Evolutionary conservation across 208 protist species (phyloP), one percentile per base, ranked within the genome.

Genomic region (Acanthamoeba quina): DNA sequence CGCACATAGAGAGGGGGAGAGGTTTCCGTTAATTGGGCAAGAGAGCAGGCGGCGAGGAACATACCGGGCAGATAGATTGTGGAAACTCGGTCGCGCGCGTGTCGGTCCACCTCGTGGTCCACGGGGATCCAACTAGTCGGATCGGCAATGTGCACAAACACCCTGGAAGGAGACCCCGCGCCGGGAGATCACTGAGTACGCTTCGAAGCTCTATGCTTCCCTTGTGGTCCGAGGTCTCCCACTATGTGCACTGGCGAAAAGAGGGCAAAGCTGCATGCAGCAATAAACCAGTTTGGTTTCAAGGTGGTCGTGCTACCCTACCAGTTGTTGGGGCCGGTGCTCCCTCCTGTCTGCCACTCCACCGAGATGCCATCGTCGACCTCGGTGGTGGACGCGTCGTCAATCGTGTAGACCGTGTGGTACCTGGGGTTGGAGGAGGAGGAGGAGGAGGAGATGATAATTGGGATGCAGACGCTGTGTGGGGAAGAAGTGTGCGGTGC

Each of bases 321-420:
- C 64, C 66, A 74, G 34, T 44, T 24, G 6, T 74, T 44, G 9
- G 64, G 9, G 64, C 9, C 0, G 64, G 52, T 5, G 52, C 15
- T 56, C 15, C 26, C 26, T 15, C 68, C 29, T 4, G 37, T 7
- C 66, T 31, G 31, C 29, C 17, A 52, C 9, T 85, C 76, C 9
- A 85, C 26, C 13, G 47, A 60, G 21, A 85, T 85, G 76, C 76
- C 76, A 58, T 85, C 76, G 47, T 85, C 76, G 7, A 85, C 76
- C 47, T 85, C 76, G 24, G 37, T 85, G n/a, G 76, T 85, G 49
- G 41, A 58, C 9, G 76, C 76, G 41, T 58, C 49, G 47, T 85
- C 76, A 85, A 85, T 85, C 21, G 76, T 85, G 26, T 60, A 85
- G 10, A 85, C 76, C 24, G 47, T 56, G 21, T 85, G 76, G 76